Evolutionary conservation across 1,284 basidiomycete genomes (phyloP), one percentile per base, ranked within the genome.

Genomic region (Exsudoporus floridanus): DNA sequence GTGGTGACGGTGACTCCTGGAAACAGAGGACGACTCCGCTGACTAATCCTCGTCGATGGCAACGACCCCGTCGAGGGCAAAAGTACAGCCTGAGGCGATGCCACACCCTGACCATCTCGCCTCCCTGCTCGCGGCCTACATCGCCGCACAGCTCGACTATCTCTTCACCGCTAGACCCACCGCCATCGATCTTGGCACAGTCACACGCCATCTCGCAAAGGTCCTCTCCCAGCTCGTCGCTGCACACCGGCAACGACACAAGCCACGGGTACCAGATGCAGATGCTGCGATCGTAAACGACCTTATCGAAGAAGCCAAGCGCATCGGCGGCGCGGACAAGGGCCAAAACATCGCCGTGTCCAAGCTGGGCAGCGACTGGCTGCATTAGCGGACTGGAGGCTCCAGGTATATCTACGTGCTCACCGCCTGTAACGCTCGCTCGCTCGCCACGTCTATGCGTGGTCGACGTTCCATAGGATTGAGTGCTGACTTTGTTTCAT

Each of bases 371-470:
- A 92, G 88, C 4, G 84, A 90, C 42, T 96, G 94, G 94, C 75
- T 96, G 28, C 70, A 86, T 39, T 71, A 83, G 37, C 59, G 52
- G 33, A 55, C 66, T 19, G 55, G 56, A 53, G 77, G 77, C 40
- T 68, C 72, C 13, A 77, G 77, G 48, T 73, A 54, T 73, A 71
- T 49, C 70, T 95, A 91, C 65, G 81, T 95, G 25, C 75, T 96
- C 69, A 96, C 93, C 5, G 92, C 96, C n/a, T 97, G 94, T 76
- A 97, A 97, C 71, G 96, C 94, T 18, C 94, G 94, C 18, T 92
- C 89, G 25, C 77, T 97, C 55, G 94, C 94, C 2, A 96, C 93
- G 18, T 94, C 92, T 36, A 92, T 93, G 59, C 55, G 86, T 49
- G 16, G 21, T 21, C 34, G 43, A 37, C 50, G 38, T 40, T 35